A percentile compares a stretch with the other conserved stretches of the same genome.
phyloP scores from a whole-genome alignment of 1,139 yeast species.

The Geotrichum citri-aurantii region DNA sequence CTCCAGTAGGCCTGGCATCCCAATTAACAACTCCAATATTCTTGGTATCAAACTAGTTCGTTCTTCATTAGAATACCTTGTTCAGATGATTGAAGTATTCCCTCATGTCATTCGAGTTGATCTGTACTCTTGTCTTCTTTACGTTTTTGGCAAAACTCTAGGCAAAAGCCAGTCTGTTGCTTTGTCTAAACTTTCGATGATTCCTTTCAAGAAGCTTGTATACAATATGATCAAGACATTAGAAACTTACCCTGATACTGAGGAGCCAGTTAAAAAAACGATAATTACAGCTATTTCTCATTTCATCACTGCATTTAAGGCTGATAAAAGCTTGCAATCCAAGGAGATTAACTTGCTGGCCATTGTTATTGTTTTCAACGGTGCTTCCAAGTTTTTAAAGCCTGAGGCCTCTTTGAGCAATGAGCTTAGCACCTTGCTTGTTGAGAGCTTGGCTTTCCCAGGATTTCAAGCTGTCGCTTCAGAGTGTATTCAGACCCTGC shows the following conservation, averaged over 20 bases:
- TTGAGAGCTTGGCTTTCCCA: slow-evolving; percentile 35
- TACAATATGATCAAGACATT: slow-evolving; percentile 30
- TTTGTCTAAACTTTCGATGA: slow-evolving; percentile 30
- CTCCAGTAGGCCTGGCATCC: slow-evolving; percentile 27
- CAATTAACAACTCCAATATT: slow-evolving; percentile 30
- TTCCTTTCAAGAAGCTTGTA: slow-evolving; percentile 32
- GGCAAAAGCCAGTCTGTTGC: slow-evolving; percentile 37
- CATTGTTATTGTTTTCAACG: slow-evolving; percentile 53
- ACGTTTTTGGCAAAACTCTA: slow-evolving; percentile 55
- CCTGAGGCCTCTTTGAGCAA: slow-evolving; percentile 31
- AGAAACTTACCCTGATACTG: slow-evolving; percentile 21
- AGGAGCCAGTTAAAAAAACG: slow-evolving; percentile 37
- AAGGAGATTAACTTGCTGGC: slow-evolving; percentile 49
- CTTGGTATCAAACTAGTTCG: slow-evolving; percentile 33
- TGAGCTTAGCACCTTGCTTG: slow-evolving; percentile 38
- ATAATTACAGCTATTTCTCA: slow-evolving; percentile 29
- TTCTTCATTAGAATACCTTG: slow-evolving; percentile 50
- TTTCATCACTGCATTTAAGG: slow-evolving; percentile 21
- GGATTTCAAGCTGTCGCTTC: slow-evolving; percentile 44
- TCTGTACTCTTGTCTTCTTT: slow-evolving; percentile 62
- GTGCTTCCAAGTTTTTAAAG: slow-evolving; percentile 43
- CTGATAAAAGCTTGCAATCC: slow-evolving; percentile 39
- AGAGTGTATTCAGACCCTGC: slow-evolving; percentile 54
- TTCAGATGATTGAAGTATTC: slow-evolving; percentile 56
- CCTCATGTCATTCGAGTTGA: slow-evolving; percentile 66